Evolutionary conservation across 2,329 filamentous ascomycete genomes (phyloP), one percentile per base, ranked within the genome.

Genomic region (Xylariaceae sp.): DNA sequence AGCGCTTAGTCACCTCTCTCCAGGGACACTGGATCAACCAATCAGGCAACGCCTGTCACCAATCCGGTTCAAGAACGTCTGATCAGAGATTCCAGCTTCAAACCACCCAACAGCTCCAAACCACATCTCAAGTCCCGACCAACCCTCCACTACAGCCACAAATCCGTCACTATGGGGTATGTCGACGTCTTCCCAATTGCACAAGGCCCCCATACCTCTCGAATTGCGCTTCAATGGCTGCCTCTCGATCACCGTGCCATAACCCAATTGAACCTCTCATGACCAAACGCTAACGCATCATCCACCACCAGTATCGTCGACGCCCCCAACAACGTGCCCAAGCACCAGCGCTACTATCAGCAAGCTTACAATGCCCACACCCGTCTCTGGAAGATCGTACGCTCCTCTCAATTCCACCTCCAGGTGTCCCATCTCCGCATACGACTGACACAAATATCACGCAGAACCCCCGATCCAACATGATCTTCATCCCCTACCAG

Each of bases 361-460:
- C 75, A 78, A 58, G 84, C 88, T 62, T 87, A 87, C 71, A 82
- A 80, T 64, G 71, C 75, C 56, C 81, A 85, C 69, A 75, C 83
- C 60, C 83, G 88, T 64, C 71, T 89, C 68, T 91, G 88, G 87
- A 76, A 81, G 71, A 90, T 90, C 73, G 87, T 91, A 79, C 69
- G 85, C 77, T 39, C 38, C 53, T 32, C 44, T 44, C 33, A n/a
- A 44, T 27, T 22, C 33, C 10, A 32, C 39, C 39, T 22, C 44
- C 46, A 19, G 14, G 2, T 9, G 22, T 11, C 44, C 10, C 15
- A 31, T 30, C 45, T 19, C 42, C n/a, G 35, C 41, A 17, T 35
- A 35, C 42, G 49, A 53, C 56, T 68, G 49, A 67, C 53, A 27
- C 35, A 22, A 55, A 60, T 60, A 57, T 62, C 44, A 57, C 59